A percentile compares a stretch with the other conserved stretches of the same genome.
phyloP scores from a whole-genome alignment of 1,284 basidiomycete species.

The Microbotryum intermedium region DNA sequence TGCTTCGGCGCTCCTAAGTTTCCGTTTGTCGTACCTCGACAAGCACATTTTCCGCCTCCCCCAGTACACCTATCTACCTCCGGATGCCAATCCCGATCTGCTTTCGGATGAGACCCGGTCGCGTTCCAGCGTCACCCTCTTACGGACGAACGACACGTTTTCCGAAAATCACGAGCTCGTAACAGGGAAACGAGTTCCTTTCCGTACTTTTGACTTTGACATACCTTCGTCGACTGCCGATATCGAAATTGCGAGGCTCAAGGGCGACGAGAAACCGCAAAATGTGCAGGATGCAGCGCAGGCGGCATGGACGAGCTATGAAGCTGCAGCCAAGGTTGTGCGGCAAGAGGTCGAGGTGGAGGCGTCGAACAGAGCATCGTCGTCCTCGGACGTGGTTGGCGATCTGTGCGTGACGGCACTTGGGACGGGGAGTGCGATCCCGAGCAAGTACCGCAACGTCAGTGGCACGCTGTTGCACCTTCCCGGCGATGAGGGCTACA shows the following conservation, averaged over 20 bases:
- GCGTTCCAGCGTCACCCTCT: conserved; percentile 3
- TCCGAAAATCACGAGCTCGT: conserved; percentile 21
- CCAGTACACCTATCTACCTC: conserved; percentile 40
- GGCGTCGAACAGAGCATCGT: background rate
- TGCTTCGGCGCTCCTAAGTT: conserved; percentile 60
- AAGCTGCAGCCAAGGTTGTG: conserved; percentile 17
- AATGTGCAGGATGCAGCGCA: conserved; percentile 5
- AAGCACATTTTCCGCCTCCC: conserved; percentile 63
- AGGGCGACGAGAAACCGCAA: conserved; percentile 16
- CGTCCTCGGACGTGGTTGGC: conserved; percentile 32
- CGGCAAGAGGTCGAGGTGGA: background rate
- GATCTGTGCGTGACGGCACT: conserved; percentile 66
- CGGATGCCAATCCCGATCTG: background rate
- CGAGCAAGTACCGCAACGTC: conserved; percentile 77
- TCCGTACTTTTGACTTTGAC: conserved; percentile 32
- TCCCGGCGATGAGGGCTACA: conserved; percentile 51
- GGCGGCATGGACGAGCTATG: conserved; percentile 18
- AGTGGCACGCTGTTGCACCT: conserved; percentile 65
- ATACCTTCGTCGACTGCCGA: conserved; percentile 19
- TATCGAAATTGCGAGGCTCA: conserved; percentile 25
- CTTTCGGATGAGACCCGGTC: background rate
- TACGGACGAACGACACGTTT: conserved; percentile 25
- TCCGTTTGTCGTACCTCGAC: conserved; percentile 65
- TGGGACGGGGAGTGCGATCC: conserved; percentile 80
- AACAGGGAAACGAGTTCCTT: conserved; percentile 39